Conservation (phyloP, 352 stramenopile species). For the Pythium biforme region DNA sequence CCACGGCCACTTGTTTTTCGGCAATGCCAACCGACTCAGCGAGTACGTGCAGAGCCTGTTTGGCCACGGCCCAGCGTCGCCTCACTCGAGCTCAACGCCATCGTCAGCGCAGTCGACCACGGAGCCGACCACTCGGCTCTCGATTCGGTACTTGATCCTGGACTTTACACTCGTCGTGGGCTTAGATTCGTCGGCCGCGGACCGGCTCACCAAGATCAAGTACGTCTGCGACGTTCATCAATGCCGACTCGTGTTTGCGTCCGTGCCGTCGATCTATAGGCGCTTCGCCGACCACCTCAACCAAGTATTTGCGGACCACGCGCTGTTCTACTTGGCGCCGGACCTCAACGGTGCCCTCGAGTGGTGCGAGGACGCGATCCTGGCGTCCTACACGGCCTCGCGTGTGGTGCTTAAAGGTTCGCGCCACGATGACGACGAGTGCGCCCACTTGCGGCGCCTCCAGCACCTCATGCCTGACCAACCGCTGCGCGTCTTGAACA, state of each 20-base stretch:
- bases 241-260: conserved; percentile 70
- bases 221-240: conserved; percentile 64
- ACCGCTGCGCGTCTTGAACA: conserved; percentile 55
- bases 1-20: conserved; percentile 86
- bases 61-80: conserved; percentile 11
- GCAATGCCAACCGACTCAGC: conserved; percentile 89
- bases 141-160: conserved; percentile 74
- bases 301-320: conserved; percentile 48
- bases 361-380: conserved; percentile 72
- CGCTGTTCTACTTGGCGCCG: conserved; percentile 49
- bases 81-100: conserved; percentile 3
- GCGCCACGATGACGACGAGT: conserved; percentile 45
- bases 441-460: conserved; percentile 48
- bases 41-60: conserved; percentile 86
- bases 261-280: conserved; percentile 54
- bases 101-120: not conserved
- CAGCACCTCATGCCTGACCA: conserved; percentile 72
- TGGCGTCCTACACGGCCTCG: conserved; percentile 35
- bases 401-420: conserved; percentile 20
- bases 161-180: conserved; percentile 93
- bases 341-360: conserved; percentile 70
- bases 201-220: conserved; percentile 80
- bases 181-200: conserved; percentile 85
- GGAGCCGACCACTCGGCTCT: not conserved
- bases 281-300: conserved; percentile 63